Conservation (phyloP, 768 basidiomycete genomes). For the Filobasidium wieringae region DNA sequence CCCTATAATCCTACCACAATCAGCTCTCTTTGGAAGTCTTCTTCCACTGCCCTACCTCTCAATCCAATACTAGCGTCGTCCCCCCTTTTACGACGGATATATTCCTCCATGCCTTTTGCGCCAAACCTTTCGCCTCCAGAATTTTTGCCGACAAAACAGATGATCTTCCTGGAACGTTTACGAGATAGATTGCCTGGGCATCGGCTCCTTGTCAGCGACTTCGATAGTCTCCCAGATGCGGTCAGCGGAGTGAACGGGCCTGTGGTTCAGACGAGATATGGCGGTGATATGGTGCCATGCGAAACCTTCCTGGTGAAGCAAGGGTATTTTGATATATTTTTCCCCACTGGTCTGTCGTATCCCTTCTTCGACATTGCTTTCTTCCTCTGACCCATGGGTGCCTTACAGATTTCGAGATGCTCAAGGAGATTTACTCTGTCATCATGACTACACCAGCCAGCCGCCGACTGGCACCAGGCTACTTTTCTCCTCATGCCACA, state of each 20-base stretch:
- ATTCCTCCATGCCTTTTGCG: slow-evolving; percentile 66
- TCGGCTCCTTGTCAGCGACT: slow-evolving; percentile 88
- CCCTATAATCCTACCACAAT: slow-evolving; percentile 8
- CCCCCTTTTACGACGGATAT: slow-evolving; percentile 50
- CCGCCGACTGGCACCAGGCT: slow-evolving; percentile 14
- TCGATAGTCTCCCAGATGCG: slow-evolving; percentile 72
- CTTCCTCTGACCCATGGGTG: too few species aligned
- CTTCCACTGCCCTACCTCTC: slow-evolving; percentile 46
- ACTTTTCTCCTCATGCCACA: slow-evolving; percentile 22
- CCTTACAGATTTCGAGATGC: slow-evolving; percentile 52
- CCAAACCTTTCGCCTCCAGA: slow-evolving; percentile 79
- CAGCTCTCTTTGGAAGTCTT: neutral
- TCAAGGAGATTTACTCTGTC: slow-evolving; percentile 83
- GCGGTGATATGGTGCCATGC: slow-evolving; percentile 74
- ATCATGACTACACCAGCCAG: slow-evolving; percentile 45
- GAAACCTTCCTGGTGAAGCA: slow-evolving; percentile 81
- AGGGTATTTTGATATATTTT: slow-evolving; percentile 97
- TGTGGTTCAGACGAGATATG: slow-evolving; percentile 88
- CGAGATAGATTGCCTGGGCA: slow-evolving; percentile 78
- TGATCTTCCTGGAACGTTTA: slow-evolving; percentile 70
- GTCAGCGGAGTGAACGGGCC: slow-evolving; percentile 69
- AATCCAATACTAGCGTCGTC: slow-evolving; percentile 23
- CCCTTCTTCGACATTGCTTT: neutral
- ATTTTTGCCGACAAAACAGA: slow-evolving; percentile 81
- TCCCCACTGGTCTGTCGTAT: slow-evolving; percentile 56